Base-by-base conservation (phyloP, 176 grass and related monocot species). In the Puccinellia tenuiflora region DNA sequence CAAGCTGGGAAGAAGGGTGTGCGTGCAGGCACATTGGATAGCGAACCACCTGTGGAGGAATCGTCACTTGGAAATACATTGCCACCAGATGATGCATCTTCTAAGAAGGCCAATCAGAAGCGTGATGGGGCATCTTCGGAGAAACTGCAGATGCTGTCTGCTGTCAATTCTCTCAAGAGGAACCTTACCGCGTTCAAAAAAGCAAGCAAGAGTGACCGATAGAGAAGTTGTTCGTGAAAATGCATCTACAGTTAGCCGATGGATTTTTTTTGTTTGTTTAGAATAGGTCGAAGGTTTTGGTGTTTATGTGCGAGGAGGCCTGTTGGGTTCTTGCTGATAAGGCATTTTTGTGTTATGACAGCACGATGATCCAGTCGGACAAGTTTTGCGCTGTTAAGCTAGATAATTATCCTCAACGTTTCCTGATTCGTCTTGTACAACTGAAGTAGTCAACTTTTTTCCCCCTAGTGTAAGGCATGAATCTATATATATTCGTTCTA, bases 131-230 rank as follows among this genome's bases (percentile, higher is more conserved):
- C 35, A 16, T 54, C 85, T 16, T 79, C 7, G 38, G 88, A 86
- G 55, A 94, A 87, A 17, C 71, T 74, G 24, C 80, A 94, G 45
- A 73, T 89, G 21, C 82, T 86, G 3, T 91, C 86, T 83, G 79
- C 86, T n/a, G 63, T 91, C 43, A 73, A 48, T 75, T 94, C 92
- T 26, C 78, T 94, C 5, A 90, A 88, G 67, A 86, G 88, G 74
- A 94, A 88, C 34, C 80, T 90, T 20, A 47, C 25, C 12, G 48
- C 77, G 0, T 79, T 94, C 8, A 86, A 82, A 50, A 79, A 70
- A 34, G 21, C 82, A 75, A 82, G 77, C 15, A 86, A n/a, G 69
- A 54, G 78, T 30, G 25, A 63, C 37, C 30, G 18, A 63, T 80
- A 81, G 57, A 73, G 26, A 67, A 69, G 29, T 67, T 52, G 2